Conservation (phyloP, 805 yeast genomes). For the Zygoascus tannicola region DNA sequence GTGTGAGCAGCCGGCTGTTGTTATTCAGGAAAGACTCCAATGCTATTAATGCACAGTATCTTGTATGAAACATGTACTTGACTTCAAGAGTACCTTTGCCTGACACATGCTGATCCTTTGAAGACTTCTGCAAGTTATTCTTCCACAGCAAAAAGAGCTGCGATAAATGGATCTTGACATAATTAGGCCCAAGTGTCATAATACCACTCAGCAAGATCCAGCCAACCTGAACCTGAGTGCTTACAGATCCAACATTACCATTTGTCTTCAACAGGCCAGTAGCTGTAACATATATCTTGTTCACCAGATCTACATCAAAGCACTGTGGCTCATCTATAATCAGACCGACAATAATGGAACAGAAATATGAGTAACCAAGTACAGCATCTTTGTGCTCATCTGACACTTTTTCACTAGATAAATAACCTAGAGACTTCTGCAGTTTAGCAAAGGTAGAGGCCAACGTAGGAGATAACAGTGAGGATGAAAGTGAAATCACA, state of each 20-base stretch:
- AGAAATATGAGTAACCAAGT: conserved; percentile 24
- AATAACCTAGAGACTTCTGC: conserved; percentile 17
- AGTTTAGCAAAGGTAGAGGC: neutral
- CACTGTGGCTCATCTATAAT: conserved; percentile 25
- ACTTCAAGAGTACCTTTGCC: conserved; percentile 28
- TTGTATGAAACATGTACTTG: conserved; percentile 36
- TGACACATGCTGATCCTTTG: conserved; percentile 37
- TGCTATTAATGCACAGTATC: conserved; percentile 52
- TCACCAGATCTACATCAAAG: conserved; percentile 37
- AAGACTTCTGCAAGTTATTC: conserved; percentile 36
- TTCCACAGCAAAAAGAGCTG: conserved; percentile 61
- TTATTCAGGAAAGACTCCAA: conserved; percentile 39
- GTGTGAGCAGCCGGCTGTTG: conserved; percentile 32
- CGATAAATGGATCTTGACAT: conserved; percentile 45
- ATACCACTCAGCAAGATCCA: conserved; percentile 61
- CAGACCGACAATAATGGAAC: conserved; percentile 22
- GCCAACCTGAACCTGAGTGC: conserved; percentile 36
- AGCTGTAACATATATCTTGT: conserved; percentile 37
- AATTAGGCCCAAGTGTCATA: conserved; percentile 48
- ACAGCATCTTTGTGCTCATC: conserved; percentile 1
- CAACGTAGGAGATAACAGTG: conserved; percentile 10
- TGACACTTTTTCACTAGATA: conserved; percentile 11
- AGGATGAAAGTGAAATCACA: conserved; percentile 18
- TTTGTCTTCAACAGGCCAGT: conserved; percentile 34
- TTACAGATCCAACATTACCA: conserved; percentile 24